Base-by-base conservation (phyloP, 371 early-diverging fungal genomes). In the Rhizoclosmatium hyalinum region DNA sequence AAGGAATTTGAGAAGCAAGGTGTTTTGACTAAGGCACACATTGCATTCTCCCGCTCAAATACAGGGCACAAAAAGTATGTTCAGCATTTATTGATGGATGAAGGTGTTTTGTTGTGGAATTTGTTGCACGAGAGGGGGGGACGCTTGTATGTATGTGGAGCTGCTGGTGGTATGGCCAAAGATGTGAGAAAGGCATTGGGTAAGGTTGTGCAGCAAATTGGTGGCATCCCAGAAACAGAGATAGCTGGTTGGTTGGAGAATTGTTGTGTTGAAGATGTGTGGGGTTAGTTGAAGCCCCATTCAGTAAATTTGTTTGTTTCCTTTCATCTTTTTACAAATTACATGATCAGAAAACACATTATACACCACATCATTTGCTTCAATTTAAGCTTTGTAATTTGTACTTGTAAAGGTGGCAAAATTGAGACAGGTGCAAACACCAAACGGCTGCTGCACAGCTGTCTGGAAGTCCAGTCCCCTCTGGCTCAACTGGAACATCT, bases 1-100 rank as follows among this genome's bases (percentile, higher is more conserved):
- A 65, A 73, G 45, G 24, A 17, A 14, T 77, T 50, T 42, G 68
- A 47, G 10, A 14, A 24, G 2, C 64, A 73, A 12, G 74, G 77
- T 3, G 75, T 70, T 14, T 54, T 77, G 58, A 43, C 67, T 42
- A 63, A 39, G 12, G 17, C 39, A 19, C 70, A 68, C 68, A 54
- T 77, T 54, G 77, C 77, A 21, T 74, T 61, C 62, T 77, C 77
- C 17, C 66, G 77, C 10, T 50, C 12, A 17, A 24, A 54, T 14
- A 24, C 41, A 19, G 42, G 61, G 3, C 32, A n/a, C 17, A 77
- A 77, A 45, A 77, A 65, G 68, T 77, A 77, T 68, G 77, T 77
- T 3, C 77, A 77, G 45, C 55, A 68, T 41, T 8, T 68, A 17
- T n/a, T 68, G 10, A 56, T 68, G 5, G 69, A 68, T 14, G 57